Evolutionary conservation across 139 green algal species (phyloP), one percentile per base, ranked within the genome.

Genomic region (Chlamydomonas asymmetrica): DNA sequence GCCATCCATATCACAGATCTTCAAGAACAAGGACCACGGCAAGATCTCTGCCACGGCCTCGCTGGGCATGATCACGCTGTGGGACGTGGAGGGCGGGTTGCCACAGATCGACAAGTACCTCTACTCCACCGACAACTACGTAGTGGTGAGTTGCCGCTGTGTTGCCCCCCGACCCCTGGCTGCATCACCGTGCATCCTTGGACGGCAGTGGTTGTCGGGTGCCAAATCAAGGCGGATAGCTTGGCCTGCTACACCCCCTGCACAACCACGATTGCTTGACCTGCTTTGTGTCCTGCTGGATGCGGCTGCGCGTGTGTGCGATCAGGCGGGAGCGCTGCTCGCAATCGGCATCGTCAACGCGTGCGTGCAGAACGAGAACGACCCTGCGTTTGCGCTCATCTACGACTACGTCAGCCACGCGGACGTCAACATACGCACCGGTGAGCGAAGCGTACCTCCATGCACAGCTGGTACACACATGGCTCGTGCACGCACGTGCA

Each of bases 1-100:
- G n/a, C n/a, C n/a, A n/a, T n/a, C n/a, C n/a, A n/a, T n/a, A n/a
- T n/a, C n/a, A n/a, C n/a, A n/a, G 96, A 94, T 99, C 79, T 98
- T 97, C 90, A 98, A 97, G 84, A 99, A 99, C 87, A 97, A 95
- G 83, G 95, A 98, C 71, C 94, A 98, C 71, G 96, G 96, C 71
- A 99, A 99, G 88, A 94, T 92, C 39, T 91, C 81, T n/a, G 96
- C 96, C 2, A 92, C 93, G 6, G 96, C 95, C 48, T 95, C 85
- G 32, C 80, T 99, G 59, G 88, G 88, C 23, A 60, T 93, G 29
- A 92, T 99, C 74, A 90, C 92, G 38, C 82, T 98, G 80, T 99
- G 96, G 96, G 96, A 99, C 73, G 91, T 99, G 40, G 96, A 98
- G 76, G 95, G 94, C 2, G 96, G 96, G 41, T 85, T 99, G 63